phyloP scores from a whole-genome alignment of 805 yeast genomes.

The Suhomyces xylopsoci region DNA sequence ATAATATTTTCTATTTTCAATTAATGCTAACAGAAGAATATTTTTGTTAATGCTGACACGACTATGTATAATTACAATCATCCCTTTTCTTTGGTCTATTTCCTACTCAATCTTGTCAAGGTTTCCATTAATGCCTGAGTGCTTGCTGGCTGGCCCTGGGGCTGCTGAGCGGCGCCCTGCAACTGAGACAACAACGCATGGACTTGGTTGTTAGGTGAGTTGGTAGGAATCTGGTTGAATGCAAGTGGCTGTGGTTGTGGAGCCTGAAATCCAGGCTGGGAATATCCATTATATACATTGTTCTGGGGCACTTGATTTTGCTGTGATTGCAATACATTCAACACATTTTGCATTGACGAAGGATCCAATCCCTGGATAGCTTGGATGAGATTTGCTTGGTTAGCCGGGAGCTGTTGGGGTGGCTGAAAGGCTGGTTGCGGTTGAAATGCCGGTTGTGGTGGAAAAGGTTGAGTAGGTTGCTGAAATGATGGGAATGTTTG shows the following conservation, averaged over 20 bases:
- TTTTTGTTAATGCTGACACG: too few species aligned
- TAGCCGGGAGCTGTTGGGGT: background rate
- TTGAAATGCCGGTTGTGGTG: background rate
- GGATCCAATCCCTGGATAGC: conserved; percentile 28
- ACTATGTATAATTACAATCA: too few species aligned
- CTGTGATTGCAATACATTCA: conserved; percentile 27
- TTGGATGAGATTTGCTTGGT: conserved; percentile 13
- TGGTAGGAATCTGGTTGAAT: conserved; percentile 11
- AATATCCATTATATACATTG: background rate
- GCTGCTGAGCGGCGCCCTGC: conserved; percentile 13
- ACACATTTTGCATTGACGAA: conserved; percentile 30
- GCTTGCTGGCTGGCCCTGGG: conserved; percentile 12
- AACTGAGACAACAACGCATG: conserved; percentile 26
- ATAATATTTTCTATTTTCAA: too few species aligned
- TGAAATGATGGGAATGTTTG: conserved; percentile 2
- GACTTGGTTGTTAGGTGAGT: conserved; percentile 22
- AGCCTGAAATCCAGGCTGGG: conserved; percentile 2
- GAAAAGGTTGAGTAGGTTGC: background rate
- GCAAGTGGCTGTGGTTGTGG: background rate
- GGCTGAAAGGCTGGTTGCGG: background rate
- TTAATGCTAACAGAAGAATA: too few species aligned
- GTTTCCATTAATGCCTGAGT: conserved; percentile 35
- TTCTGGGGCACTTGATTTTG: conserved; percentile 15
- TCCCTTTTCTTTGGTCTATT: too few species aligned
- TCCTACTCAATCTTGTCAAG: conserved; percentile 33